phyloP scores from a whole-genome alignment of 306 rosid species.

The Styphnolobium japonicum region DNA sequence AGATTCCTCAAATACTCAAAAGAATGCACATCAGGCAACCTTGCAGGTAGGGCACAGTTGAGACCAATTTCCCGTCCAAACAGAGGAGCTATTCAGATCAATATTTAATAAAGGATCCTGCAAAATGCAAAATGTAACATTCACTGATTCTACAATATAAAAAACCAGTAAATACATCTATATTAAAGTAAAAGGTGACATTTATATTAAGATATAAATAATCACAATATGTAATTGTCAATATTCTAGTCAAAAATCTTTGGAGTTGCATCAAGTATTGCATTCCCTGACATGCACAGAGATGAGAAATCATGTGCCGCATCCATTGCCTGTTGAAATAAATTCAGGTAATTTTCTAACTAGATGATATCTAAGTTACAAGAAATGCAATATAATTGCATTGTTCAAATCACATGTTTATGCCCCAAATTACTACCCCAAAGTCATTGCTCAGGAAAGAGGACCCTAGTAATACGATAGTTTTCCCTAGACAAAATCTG shows the following conservation, averaged over 20 bases:
- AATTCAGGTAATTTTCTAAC: neutral
- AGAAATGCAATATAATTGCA: neutral
- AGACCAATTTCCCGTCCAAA: conserved; percentile 96
- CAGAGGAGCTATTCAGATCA: conserved; percentile 68
- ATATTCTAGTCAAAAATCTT: conserved; percentile 8
- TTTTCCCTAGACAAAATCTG: conserved; percentile 16
- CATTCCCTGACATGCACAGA: neutral
- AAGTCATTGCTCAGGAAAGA: neutral
- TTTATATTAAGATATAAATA: conserved; percentile 17
- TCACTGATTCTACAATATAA: neutral
- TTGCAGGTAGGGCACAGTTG: conserved; percentile 98
- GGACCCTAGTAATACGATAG: conserved; percentile 14
- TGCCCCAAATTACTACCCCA: neutral
- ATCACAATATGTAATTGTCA: neutral
- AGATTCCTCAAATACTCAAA: conserved; percentile 9
- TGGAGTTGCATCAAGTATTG: conserved; percentile 18
- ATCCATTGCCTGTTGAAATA: conserved; percentile 4
- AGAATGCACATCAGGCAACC: conserved; percentile 47
- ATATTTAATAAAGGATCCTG: conserved; percentile 87
- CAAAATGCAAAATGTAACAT: conserved; percentile 25
- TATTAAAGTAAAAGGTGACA: neutral
- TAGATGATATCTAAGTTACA: conserved; percentile 1
- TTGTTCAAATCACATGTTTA: neutral
- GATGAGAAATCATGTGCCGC: neutral
- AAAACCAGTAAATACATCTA: neutral